Conservation (phyloP, 148 eudicot genomes). For the Diospyros kaki region DNA sequence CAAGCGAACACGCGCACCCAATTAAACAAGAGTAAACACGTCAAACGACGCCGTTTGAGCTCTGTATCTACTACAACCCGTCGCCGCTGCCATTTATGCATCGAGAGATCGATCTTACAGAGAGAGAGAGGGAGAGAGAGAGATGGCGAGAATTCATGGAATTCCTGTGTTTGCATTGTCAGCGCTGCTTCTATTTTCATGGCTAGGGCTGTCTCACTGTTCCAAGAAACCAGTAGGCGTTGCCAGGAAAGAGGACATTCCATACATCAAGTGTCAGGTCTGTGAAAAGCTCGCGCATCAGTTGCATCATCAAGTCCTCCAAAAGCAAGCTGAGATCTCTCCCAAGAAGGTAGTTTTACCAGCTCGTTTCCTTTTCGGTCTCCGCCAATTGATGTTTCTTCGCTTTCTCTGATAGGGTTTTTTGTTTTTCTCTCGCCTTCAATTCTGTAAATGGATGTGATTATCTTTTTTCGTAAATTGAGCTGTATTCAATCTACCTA, state of each 20-base stretch:
- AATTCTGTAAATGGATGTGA: neutral
- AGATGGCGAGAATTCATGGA: slow-evolving; percentile 29
- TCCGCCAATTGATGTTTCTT: neutral
- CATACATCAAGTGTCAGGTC: slow-evolving; percentile 80
- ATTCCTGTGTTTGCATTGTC: slow-evolving; percentile 13
- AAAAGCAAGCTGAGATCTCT: slow-evolving; percentile 63
- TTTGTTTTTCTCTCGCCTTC: neutral
- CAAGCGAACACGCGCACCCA: slow-evolving; percentile 41
- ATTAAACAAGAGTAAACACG: neutral
- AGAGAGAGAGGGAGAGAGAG: slow-evolving; percentile 11
- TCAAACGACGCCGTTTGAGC: neutral
- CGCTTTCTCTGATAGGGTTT: no score
- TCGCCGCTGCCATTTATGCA: neutral
- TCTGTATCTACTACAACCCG: neutral
- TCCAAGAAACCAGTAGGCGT: slow-evolving; percentile 53
- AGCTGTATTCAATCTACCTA: no score
- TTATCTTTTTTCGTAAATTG: no score
- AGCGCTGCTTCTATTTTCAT: slow-evolving; percentile 25
- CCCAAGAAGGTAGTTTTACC: slow-evolving; percentile 62
- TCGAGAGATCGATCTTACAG: neutral
- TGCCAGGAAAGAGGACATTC: slow-evolving; percentile 89
- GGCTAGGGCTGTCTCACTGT: slow-evolving; percentile 28
- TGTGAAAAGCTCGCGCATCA: slow-evolving; percentile 68
- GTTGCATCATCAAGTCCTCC: slow-evolving; percentile 45
- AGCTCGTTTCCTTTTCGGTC: slow-evolving; percentile 3